These are phyloP conservation scores for Xylariaceae sp. DNA, from an alignment of 2,329 filamentous ascomycete genomes.

Conservation along the genomic window DNA sequence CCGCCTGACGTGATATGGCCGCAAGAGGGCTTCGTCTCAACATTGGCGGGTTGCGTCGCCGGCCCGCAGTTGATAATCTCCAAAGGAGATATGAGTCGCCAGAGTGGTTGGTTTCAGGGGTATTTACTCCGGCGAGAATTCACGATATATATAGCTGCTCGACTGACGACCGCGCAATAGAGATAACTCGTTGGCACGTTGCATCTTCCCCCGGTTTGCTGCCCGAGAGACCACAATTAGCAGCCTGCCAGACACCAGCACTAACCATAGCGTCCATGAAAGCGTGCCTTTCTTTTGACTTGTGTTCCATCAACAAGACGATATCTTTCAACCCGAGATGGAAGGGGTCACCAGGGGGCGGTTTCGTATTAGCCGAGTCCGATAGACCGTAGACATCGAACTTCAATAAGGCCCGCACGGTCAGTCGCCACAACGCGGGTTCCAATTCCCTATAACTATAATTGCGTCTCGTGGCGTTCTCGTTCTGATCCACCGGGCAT, in stretches of 20 bases:
- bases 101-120: no score
- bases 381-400: constrained; percentile 54
- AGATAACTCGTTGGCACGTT: constrained; percentile 49
- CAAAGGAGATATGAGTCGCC: no score
- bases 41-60: no score
- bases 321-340: constrained; percentile 54
- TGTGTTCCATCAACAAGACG: constrained; percentile 49
- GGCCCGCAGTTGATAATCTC: no score
- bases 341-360: constrained; percentile 21
- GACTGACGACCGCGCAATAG: constrained; percentile 51
- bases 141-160: constrained; percentile 53
- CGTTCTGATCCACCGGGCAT: background rate
- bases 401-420: constrained; percentile 51
- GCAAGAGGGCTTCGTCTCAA: no score
- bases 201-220: constrained; percentile 35
- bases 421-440: constrained; percentile 51
- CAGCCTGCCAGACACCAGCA: constrained; percentile 36
- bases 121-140: constrained; percentile 8
- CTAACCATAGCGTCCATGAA: constrained; percentile 45
- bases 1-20: no score
- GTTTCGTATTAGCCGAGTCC: constrained; percentile 9
- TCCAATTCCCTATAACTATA: constrained; percentile 45
- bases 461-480: constrained; percentile 19
- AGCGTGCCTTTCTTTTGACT: constrained; percentile 46
- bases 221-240: constrained; percentile 22